phyloP scores from a whole-genome alignment of 73 alveolate species.

The Tetrahymena elliotti region DNA sequence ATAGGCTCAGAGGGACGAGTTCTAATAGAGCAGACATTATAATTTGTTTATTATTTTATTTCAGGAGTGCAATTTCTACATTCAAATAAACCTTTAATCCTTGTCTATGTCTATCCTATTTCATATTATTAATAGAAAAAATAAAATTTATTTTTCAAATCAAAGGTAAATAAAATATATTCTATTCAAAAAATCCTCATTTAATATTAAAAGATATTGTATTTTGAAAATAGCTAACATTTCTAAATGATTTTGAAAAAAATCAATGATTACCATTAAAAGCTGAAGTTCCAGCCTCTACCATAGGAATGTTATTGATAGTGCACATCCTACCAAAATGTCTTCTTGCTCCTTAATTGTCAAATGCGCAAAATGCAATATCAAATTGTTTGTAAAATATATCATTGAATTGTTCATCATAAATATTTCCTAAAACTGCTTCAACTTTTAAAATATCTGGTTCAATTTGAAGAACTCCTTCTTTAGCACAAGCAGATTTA shows the following conservation, averaged over 20 bases:
- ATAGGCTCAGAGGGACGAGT: conserved; percentile 86
- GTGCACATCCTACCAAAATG: conserved; percentile 83
- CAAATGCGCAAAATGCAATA: conserved; percentile 85
- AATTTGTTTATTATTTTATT: conserved; percentile 45
- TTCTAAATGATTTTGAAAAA: not conserved
- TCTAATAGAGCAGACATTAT: conserved; percentile 92
- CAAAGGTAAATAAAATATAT: not conserved
- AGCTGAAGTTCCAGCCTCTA: conserved; percentile 93
- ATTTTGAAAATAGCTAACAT: too few relatives aligned
- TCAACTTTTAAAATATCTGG: conserved; percentile 59
- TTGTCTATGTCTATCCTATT: not conserved
- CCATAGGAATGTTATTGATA: conserved; percentile 65
- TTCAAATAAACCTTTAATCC: not conserved
- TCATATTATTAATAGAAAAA: too few relatives aligned
- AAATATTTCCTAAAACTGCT: conserved; percentile 48
- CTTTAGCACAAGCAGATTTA: conserved; percentile 12
- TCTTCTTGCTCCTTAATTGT: conserved; percentile 89
- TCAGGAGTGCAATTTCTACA: conserved; percentile 33
- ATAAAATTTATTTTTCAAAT: too few relatives aligned
- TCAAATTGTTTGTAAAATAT: conserved; percentile 74
- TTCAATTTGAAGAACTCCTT: conserved; percentile 57
- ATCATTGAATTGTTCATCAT: conserved; percentile 60
- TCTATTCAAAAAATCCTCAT: too few relatives aligned
- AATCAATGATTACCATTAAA: conserved; percentile 48
- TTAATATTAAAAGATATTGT: too few relatives aligned